Base-by-base conservation (phyloP, 225 moss, liverwort and hornwort genomes). In the Asterella californica region DNA sequence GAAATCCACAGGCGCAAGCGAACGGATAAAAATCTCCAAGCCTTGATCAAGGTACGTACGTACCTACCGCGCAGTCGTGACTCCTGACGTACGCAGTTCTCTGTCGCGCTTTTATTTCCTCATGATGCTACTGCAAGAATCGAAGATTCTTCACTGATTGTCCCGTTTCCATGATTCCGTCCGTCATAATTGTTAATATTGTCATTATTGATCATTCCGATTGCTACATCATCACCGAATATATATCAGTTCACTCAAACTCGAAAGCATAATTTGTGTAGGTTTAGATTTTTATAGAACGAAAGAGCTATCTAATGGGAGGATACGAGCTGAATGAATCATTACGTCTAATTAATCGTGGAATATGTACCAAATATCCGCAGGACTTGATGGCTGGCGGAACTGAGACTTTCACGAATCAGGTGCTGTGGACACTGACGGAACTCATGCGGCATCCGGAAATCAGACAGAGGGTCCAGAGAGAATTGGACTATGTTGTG, bases 301-400 rank as follows among this genome's bases (percentile, higher is more conserved):
- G n/a, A n/a, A n/a, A n/a, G n/a, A n/a, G n/a, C n/a, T n/a, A n/a
- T n/a, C n/a, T n/a, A n/a, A n/a, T n/a, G n/a, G n/a, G n/a, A n/a
- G n/a, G n/a, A n/a, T n/a, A n/a, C n/a, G n/a, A n/a, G n/a, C n/a
- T n/a, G n/a, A n/a, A n/a, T n/a, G n/a, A n/a, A n/a, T n/a, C n/a
- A n/a, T n/a, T n/a, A n/a, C n/a, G n/a, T n/a, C n/a, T n/a, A n/a
- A n/a, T n/a, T n/a, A n/a, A n/a, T n/a, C n/a, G n/a, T n/a, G n/a
- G n/a, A n/a, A n/a, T n/a, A n/a, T n/a, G 42, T 42, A 7, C 42
- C 4, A 42, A 2, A 42, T 42, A 15, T 81, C 54, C 25, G 33
- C 88, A 95, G 95, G 93, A 95, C 81, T 76, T 91, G 12, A 82
- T 93, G 68, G 79, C 88, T 19, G 92, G 78, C 37, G 90, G 90